Base-by-base conservation (phyloP, 768 basidiomycete genomes). In the Mycena metata region DNA sequence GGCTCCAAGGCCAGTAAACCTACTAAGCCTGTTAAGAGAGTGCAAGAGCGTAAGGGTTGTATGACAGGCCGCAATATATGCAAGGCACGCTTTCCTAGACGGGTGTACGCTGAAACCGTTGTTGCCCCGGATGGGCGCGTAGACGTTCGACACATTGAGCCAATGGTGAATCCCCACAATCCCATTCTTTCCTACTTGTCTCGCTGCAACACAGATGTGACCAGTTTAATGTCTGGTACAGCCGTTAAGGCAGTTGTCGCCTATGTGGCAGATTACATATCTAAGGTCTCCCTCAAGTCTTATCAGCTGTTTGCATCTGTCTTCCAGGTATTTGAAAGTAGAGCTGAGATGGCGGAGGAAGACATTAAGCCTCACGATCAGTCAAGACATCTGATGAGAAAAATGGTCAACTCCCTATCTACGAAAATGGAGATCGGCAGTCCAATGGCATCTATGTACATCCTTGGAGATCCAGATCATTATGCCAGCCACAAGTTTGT, bases 371-470 rank as follows among this genome's bases (percentile, higher is more conserved):
- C n/a, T n/a, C n/a, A 36, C 36, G 12, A 12, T 6, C 6, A 36
- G 36, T 36, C 52, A 19, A 15, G 52, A 10, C 30, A 54, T 41
- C 7, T 55, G 19, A 24, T 55, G 35, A 1, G 54, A 9, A 39
- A 55, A 16, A 55, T 55, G 54, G 36, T 55, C 8, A 41, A 55
- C 21, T 55, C 54, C 9, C n/a, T 55, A 35, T 13, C 17, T 2
- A 10, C 54, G n/a, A 55, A 55, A 19, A 55, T 55, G 54, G 54
- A 55, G 33, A 55, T 55, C 12, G 54, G 54, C 8, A 55, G 54
- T 23, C 54, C 54, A 2, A 55, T 55, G 54, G 54, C 35, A 13
- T 39, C 39, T 12, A 36, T 36, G 36, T 36, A 36, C 12, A 12
- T 36, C 36, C 36, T 36, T 7, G 36, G 36, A 36, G 12, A 16